Base-by-base conservation (phyloP, 805 yeast species). In the Wickerhamiella musiphila region DNA sequence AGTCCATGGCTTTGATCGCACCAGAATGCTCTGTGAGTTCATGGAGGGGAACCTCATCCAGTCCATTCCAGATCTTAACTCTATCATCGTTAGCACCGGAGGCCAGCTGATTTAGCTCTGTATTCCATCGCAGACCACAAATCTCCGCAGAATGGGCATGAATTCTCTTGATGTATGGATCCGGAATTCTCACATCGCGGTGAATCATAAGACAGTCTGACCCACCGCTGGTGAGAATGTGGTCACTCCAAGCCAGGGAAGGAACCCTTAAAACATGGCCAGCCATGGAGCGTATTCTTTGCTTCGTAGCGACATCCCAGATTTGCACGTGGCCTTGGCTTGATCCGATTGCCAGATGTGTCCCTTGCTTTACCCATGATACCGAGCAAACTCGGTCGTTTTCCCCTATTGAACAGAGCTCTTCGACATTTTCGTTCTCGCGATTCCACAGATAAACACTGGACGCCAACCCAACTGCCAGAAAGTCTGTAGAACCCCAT, bases 21-120 rank as follows among this genome's bases (percentile, higher is more conserved):
- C 96, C 95, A 12, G 68, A 70, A 52, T 90, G 96, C 40, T 82
- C 94, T 2, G 65, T 61, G 45, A 83, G 77, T 37, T 64, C 73
- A 48, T 73, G 68, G 18, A 81, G 52, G 2, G 98, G 95, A 33
- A 62, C 63, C 5, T 54, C 56, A 33, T 66, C 66, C 28, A 72
- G 52, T 1, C 90, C 93, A 49, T 82, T 93, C 90, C 95, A 90
- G 8, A 90, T 77, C 42, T 68, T 65, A 16, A 90, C 62, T 45
- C 69, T 69, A 51, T 90, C 90, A 55, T 90, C 98, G 51, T 90
- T 90, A 28, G 94, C 93, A 17, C 98, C 98, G 17, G 90, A 74
- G 0, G 95, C 98, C 30, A 90, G 63, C 51, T 79, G 83, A 51
- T 86, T 83, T 44, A 79, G 92, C 35, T 81, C 92, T 4, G 70